Percentiles rank a stretch among this genome's conserved stretches.
These are phyloP conservation scores for Aspergillus brunneoviolaceus DNA, from an alignment of 2,329 filamentous ascomycete species.

Conservation along the genomic window DNA sequence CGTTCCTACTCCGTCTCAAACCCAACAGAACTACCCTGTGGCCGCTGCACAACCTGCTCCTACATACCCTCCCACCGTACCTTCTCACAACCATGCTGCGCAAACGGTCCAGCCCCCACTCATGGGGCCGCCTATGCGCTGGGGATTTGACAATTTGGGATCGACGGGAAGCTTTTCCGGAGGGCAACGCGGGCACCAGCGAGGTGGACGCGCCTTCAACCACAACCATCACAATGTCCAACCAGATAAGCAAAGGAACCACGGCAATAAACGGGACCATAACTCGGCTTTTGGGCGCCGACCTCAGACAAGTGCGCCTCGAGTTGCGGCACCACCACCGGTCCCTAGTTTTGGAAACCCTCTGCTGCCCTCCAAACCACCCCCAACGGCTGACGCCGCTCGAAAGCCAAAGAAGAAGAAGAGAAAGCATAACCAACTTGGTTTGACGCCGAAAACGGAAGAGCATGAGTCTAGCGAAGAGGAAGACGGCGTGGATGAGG, in stretches of 20 bases:
- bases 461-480: constrained; percentile 49
- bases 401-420: constrained; percentile 44
- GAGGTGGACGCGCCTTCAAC: constrained; percentile 26
- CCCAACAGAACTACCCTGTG: constrained; percentile 27
- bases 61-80: constrained; percentile 20
- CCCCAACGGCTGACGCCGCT: constrained; percentile 33
- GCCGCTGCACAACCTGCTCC: constrained; percentile 24
- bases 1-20: constrained; percentile 25
- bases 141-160: constrained; percentile 53
- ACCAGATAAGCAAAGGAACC: constrained; percentile 20
- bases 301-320: constrained; percentile 30
- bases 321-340: constrained; percentile 41
- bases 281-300: constrained; percentile 39
- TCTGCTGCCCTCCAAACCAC: constrained; percentile 45
- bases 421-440: constrained; percentile 48
- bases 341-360: constrained; percentile 48
- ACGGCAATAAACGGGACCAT: constrained; percentile 39
- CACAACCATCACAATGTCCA: constrained; percentile 25
- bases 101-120: constrained; percentile 38
- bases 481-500: constrained; percentile 48
- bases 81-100: constrained; percentile 24
- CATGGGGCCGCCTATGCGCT: constrained; percentile 57
- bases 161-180: constrained; percentile 48
- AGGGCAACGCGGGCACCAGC: constrained; percentile 32
- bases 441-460: constrained; percentile 47